These are phyloP conservation scores for Grifola frondosa DNA, from an alignment of 1,284 basidiomycete genomes.

Conservation along the genomic window DNA sequence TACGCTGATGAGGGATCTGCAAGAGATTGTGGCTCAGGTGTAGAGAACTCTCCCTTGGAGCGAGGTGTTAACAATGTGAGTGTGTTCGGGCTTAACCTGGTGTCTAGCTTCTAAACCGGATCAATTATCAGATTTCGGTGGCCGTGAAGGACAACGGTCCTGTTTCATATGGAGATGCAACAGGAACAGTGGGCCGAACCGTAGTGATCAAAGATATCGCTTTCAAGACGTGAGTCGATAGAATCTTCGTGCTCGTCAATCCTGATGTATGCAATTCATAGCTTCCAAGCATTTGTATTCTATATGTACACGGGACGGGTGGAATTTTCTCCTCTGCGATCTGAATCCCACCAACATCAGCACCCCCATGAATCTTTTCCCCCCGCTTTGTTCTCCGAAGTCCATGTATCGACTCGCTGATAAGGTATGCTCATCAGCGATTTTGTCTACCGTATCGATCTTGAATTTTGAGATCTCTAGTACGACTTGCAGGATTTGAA, in stretches of 20 bases:
- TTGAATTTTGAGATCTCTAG: no score
- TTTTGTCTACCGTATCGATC: no score
- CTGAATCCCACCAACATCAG: no score
- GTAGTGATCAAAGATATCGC: not conserved
- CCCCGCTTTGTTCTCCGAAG: slow-evolving; percentile 18
- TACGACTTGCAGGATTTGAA: slow-evolving; percentile 11
- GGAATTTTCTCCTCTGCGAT: no score
- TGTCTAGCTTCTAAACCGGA: no score
- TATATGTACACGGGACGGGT: not conserved
- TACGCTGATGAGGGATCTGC: not conserved
- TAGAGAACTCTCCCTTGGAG: no score
- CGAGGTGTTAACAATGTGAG: no score
- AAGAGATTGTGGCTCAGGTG: not conserved
- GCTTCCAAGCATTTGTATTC: not conserved
- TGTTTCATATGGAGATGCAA: no score
- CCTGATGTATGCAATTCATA: no score
- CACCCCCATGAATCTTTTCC: not conserved
- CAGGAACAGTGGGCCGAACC: not conserved
- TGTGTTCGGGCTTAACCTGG: no score
- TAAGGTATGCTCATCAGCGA: slow-evolving; percentile 9
- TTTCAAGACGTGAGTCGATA: not conserved
- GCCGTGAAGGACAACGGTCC: no score
- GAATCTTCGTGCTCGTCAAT: not conserved
- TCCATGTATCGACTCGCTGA: slow-evolving; percentile 23
- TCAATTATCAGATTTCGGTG: no score